Evolutionary conservation across 306 rosid genomes (phyloP), one percentile per base, ranked within the genome.

Genomic region (Rubus parviflorus): DNA sequence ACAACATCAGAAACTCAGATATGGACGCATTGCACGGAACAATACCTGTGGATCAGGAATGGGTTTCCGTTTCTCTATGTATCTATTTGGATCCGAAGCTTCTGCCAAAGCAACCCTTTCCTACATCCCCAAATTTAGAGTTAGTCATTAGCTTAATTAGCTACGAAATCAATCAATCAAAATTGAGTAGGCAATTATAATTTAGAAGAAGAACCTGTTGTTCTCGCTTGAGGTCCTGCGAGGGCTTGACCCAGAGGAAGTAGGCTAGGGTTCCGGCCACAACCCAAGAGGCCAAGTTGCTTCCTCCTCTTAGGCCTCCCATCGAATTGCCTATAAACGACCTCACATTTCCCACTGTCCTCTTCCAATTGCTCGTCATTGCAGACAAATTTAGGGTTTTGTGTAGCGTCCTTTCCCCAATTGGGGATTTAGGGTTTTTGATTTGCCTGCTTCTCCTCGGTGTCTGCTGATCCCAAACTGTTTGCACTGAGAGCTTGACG

Each of bases 201-300:
- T 58, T 23, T 1, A 35, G 68, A 62, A 64, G 37, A 79, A 7
- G 22, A 48, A 84, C 93, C 91, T 89, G 84, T 45, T 94, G 97
- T 66, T 92, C 78, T 5, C 97, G 95, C 58, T 85, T 86, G 77
- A 94, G 98, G 43, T 94, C 96, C 76, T 86, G 97, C 0, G 96
- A 84, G 54, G 98, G 98, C 77, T 95, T 95, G 81, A 95, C 80
- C 98, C 98, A 95, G 22, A 95, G 97, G 82, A 79, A 89, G 81
- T 95, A 95, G 12, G 98, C 98, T 23, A 95, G 82, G 77, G 97
- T 88, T 78, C 97, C 97, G n/a, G 98, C 97, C 3, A 95, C 96
- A 1, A 85, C 87, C 98, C 98, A 95, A 0, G 98, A 88, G 22
- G 97, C 98, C 2, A 95, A 77, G 84, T 89, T 95, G 83, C 83